These are phyloP conservation scores for Lepidium didymum DNA, from an alignment of 345 rosid genomes.

Conservation along the genomic window DNA sequence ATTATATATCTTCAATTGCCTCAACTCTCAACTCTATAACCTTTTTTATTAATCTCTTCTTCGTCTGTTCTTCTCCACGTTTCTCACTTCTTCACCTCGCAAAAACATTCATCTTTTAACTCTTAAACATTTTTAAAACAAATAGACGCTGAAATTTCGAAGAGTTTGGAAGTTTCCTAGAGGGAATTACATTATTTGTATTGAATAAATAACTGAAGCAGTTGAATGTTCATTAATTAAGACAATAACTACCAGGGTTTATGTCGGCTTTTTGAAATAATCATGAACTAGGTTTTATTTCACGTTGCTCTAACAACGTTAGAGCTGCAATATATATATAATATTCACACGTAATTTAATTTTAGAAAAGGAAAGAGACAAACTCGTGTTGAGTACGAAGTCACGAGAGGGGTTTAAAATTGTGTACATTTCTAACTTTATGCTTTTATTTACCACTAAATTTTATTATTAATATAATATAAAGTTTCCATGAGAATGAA, in stretches of 20 bases:
- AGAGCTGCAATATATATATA: too few species aligned
- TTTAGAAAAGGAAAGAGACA: too few species aligned
- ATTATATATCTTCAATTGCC: constrained; percentile 20
- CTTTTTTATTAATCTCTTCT: constrained; percentile 9
- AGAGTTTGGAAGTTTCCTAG: not conserved
- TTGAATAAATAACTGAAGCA: too few species aligned
- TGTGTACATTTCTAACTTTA: not conserved
- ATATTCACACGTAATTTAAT: too few species aligned
- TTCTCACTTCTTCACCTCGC: constrained; percentile 13
- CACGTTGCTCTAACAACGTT: not conserved
- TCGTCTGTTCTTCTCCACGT: not conserved
- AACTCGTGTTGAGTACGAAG: too few species aligned
- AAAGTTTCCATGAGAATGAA: not conserved
- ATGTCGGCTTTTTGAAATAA: not conserved
- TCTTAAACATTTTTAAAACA: not conserved
- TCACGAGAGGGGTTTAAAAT: not conserved
- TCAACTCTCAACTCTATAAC: constrained; percentile 16
- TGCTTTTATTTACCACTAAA: not conserved
- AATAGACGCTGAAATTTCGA: not conserved
- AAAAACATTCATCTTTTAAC: too few species aligned
- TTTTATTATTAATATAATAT: not conserved
- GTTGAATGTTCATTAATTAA: too few species aligned
- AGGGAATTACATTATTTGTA: not conserved
- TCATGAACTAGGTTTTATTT: not conserved
- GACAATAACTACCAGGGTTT: not conserved